Percentiles rank a stretch among this genome's conserved stretches.
Conservation (phyloP, 2,329 filamentous ascomycete genomes). For the Fusarium sublunatum region DNA sequence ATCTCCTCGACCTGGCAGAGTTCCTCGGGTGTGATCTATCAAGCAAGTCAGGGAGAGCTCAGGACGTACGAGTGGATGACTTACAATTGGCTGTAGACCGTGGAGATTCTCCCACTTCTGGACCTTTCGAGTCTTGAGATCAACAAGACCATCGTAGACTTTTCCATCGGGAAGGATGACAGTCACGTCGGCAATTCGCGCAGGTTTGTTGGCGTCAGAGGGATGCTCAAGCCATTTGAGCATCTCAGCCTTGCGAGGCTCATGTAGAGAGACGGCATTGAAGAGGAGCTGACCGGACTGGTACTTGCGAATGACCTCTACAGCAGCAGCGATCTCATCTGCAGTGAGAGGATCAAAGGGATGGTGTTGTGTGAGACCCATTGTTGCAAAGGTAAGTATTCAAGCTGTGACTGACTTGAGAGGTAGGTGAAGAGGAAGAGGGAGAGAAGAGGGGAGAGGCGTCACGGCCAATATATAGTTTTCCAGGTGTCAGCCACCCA, state of each 20-base stretch:
- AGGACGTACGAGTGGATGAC: constrained; percentile 31
- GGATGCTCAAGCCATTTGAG: constrained; percentile 79
- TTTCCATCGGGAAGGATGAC: constrained; percentile 82
- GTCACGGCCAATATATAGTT: constrained; percentile 30
- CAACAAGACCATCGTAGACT: constrained; percentile 84
- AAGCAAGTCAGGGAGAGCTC: constrained; percentile 11
- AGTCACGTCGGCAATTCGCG: constrained; percentile 82
- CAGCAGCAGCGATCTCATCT: constrained; percentile 76
- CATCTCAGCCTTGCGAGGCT: constrained; percentile 89
- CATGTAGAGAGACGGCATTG: constrained; percentile 86
- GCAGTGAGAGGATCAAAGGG: constrained; percentile 60
- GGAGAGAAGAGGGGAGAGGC: not conserved
- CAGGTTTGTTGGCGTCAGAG: constrained; percentile 68
- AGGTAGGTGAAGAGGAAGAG: not conserved
- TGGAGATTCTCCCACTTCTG: constrained; percentile 79
- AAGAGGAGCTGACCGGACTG: constrained; percentile 77
- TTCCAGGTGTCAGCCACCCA: not conserved
- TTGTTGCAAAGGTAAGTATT: constrained; percentile 14
- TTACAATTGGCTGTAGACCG: constrained; percentile 82
- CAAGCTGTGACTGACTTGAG: not conserved
- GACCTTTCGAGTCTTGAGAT: constrained; percentile 74
- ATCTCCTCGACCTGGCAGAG: constrained; percentile 82
- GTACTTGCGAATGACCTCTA: constrained; percentile 74
- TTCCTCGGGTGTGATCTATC: constrained; percentile 89
- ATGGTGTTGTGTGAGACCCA: constrained; percentile 35